phyloP scores from a whole-genome alignment of 148 eudicot genomes.

The Chenopodium album region DNA sequence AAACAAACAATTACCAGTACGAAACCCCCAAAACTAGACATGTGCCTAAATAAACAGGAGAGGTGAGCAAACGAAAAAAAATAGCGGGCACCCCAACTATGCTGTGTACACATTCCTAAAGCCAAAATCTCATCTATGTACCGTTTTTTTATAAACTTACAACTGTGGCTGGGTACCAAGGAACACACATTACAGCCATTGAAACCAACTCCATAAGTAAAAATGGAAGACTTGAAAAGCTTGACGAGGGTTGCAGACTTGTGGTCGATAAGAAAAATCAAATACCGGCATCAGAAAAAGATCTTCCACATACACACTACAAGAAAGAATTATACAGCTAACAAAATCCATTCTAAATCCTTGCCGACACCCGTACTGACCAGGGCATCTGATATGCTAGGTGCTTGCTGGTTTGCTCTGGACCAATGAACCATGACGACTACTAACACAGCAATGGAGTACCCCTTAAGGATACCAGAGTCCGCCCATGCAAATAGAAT shows the following conservation, averaged over 20 bases:
- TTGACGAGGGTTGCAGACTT: constrained; percentile 24
- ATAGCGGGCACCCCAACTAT: constrained; percentile 26
- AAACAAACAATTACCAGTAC: constrained; percentile 8
- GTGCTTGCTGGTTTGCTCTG: constrained; percentile 1
- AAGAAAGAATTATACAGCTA: constrained; percentile 28
- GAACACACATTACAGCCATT: constrained; percentile 20
- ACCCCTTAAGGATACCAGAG: constrained; percentile 24
- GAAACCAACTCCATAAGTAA: constrained; percentile 16
- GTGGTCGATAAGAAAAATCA: constrained; percentile 13
- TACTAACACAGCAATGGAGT: constrained; percentile 18
- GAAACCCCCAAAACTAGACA: constrained; percentile 21
- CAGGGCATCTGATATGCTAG: constrained; percentile 16
- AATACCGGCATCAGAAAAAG: constrained; percentile 14
- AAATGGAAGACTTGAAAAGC: constrained; percentile 17
- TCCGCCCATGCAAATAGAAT: constrained; percentile 17
- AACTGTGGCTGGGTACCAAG: constrained; percentile 25
- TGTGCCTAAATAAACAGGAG: constrained; percentile 27
- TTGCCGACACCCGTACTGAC: not conserved
- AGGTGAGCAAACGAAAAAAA: constrained; percentile 16
- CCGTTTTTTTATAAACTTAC: constrained; percentile 30
- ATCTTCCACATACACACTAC: constrained; percentile 23
- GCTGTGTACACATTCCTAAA: constrained; percentile 35
- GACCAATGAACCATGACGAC: constrained; percentile 16
- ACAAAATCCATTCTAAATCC: constrained; percentile 22
- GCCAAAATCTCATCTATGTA: constrained; percentile 41